A percentile compares a stretch with the other conserved stretches of the same genome.
These are phyloP conservation scores for Anastatica hierochuntica DNA, from an alignment of 345 rosid species.

Conservation along the genomic window DNA sequence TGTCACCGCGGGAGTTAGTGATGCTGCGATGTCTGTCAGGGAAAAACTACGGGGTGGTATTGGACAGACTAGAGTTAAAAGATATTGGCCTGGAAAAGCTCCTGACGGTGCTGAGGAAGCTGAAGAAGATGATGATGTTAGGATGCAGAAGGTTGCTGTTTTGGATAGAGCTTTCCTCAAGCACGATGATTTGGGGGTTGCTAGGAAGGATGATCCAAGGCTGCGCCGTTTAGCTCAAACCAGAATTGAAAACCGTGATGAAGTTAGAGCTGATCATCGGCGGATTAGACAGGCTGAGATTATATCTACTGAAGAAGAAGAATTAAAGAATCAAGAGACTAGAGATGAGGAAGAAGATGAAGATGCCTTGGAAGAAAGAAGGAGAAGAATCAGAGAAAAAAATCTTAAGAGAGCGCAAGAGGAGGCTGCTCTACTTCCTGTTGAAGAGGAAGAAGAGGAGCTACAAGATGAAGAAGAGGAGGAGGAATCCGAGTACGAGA, in stretches of 20 bases:
- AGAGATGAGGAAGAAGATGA: conserved; percentile 53
- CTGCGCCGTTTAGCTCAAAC: conserved; percentile 62
- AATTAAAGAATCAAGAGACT: conserved; percentile 32
- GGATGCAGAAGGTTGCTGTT: conserved; percentile 36
- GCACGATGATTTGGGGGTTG: conserved; percentile 28
- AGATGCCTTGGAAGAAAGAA: conserved; percentile 49
- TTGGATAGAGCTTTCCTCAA: conserved; percentile 50
- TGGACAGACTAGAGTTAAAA: conserved; percentile 56
- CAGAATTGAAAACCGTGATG: conserved; percentile 48
- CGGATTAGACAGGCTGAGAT: conserved; percentile 58
- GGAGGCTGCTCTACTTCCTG: conserved; percentile 43
- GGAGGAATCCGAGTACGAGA: conserved; percentile 64
- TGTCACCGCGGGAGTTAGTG: conserved; percentile 67
- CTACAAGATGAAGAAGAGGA: conserved; percentile 66
- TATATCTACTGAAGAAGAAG: conserved; percentile 53
- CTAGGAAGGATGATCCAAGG: conserved; percentile 50
- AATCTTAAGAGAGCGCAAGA: conserved; percentile 44
- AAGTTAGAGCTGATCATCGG: conserved; percentile 63
- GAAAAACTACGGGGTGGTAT: conserved; percentile 68
- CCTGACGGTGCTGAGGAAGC: conserved; percentile 67
- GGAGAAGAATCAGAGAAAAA: conserved; percentile 47
- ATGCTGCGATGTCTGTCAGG: conserved; percentile 45
- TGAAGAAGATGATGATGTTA: conserved; percentile 54
- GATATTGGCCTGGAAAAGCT: conserved; percentile 75
- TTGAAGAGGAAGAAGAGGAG: conserved; percentile 54